phyloP scores from a whole-genome alignment of 768 basidiomycete species.

The Auricularia sp. region DNA sequence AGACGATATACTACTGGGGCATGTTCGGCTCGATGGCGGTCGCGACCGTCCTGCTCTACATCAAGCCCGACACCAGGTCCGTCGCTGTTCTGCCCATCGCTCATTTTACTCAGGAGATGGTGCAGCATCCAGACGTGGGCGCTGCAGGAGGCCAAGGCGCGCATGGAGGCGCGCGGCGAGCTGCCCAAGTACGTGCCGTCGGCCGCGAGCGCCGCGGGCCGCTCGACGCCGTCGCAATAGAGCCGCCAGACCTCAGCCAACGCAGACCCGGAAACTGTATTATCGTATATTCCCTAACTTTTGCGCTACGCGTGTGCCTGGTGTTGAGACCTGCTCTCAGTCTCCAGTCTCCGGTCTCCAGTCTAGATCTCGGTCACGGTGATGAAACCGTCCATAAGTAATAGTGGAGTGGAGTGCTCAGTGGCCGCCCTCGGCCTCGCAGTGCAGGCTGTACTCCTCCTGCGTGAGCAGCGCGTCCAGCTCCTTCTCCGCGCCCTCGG shows the following conservation, averaged over 20 bases:
- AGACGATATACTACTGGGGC: constrained; percentile 80
- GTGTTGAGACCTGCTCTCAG: not conserved
- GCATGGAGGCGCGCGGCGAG: constrained; percentile 92
- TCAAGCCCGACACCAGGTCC: constrained; percentile 90
- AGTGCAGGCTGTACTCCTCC: constrained; percentile 63
- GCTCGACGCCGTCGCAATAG: not conserved
- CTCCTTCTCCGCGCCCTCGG: constrained; percentile 72
- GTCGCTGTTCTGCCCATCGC: constrained; percentile 18
- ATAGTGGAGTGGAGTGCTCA: not conserved
- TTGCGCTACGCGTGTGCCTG: not conserved
- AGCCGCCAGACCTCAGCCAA: too few relatives aligned
- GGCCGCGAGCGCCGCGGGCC: constrained; percentile 4
- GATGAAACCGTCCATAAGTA: not conserved
- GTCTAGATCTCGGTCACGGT: not conserved
- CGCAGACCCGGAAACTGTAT: not conserved
- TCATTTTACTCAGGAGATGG: not conserved
- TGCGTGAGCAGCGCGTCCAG: constrained; percentile 61
- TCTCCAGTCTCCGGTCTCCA: not conserved
- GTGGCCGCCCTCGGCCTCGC: constrained; percentile 27
- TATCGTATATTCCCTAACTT: not conserved
- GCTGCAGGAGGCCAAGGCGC: constrained; percentile 73
- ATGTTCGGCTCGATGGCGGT: constrained; percentile 85
- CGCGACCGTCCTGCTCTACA: constrained; percentile 68
- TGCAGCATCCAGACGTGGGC: constrained; percentile 88
- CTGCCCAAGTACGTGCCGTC: constrained; percentile 72